Base-by-base conservation (phyloP, 768 basidiomycete genomes). In the Brasilioporus rufonigricans region DNA sequence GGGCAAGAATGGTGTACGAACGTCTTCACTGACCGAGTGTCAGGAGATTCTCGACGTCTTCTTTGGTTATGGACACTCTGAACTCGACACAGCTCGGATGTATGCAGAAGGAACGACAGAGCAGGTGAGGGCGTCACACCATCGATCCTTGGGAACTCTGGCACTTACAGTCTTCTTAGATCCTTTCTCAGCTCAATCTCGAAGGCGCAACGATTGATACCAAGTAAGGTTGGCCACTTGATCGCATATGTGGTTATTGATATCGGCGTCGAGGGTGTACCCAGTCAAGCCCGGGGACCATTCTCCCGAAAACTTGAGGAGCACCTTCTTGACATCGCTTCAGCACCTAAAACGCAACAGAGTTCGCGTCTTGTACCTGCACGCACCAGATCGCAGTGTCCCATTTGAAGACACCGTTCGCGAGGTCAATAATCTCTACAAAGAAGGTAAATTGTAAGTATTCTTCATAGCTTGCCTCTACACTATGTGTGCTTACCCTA, bases 71-170 rank as follows among this genome's bases (percentile, higher is more conserved):
- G 78, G 78, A 4, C 71, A 79, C 52, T 70, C 60, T 9, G 77
- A 80, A 60, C 65, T 84, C 23, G 83, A 85, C 54, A 79, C 80
- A 0, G 77, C 82, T 10, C 72, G 80, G 18, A 61, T 72, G 8
- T 84, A 86, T 52, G 73, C 69, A 12, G 74, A 73, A 24, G 82
- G 83, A 1, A 83, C 83, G 0, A 81, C 82, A 8, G 84, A 87
- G 63, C 73, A 74, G 63, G 80, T 77, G 27, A 9, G 27, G 27
- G 2, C 24, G 9, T 21, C 43, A 11, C 11, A 8, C 7, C 8
- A 10, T 44, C 24, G 8, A 23, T 44, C 41, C 14, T 4, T 14
- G 32, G 2, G 12, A 18, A 19, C 11, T 13, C 23, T 19, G n/a
- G n/a, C n/a, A n/a, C n/a, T n/a, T n/a, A n/a, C n/a, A n/a, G 5